Evolutionary conservation across 1,284 basidiomycete species (phyloP).

Genomic region (Quambalaria eucalypti): DNA sequence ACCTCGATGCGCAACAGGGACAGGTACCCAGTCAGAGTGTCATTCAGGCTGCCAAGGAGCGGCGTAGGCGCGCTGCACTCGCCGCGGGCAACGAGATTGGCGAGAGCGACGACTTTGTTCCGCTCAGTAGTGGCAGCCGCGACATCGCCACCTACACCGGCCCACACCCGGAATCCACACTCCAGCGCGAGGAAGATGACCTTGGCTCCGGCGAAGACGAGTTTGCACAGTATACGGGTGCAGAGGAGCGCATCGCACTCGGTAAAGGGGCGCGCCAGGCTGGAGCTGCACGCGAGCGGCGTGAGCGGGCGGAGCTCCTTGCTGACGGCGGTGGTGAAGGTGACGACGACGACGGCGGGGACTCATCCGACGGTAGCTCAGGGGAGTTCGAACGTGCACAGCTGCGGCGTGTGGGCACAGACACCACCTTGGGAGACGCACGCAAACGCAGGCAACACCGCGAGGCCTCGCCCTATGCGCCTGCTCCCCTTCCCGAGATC

Average conservation of each 20-base stretch:
- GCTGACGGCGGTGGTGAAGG: constrained; percentile 65
- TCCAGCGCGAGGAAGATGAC: constrained; percentile 40
- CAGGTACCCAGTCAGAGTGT: constrained; percentile 24
- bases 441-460: constrained; percentile 1
- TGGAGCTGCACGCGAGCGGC: too few relatives aligned
- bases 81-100: not conserved
- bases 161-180: constrained; percentile 30
- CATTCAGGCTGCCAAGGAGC: constrained; percentile 30
- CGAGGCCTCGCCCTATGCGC: constrained; percentile 21
- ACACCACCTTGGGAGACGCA: not conserved
- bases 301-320: too few relatives aligned
- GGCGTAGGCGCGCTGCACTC: constrained; percentile 13
- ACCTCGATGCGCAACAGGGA: constrained; percentile 1
- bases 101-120: constrained; percentile 23
- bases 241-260: constrained; percentile 34
- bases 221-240: constrained; percentile 36
- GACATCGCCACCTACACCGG: not conserved
- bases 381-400: constrained; percentile 45
- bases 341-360: constrained; percentile 65
- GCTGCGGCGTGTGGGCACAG: constrained; percentile 19
- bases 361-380: too few relatives aligned
- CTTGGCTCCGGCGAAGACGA: constrained; percentile 37
- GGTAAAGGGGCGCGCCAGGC: too few relatives aligned
- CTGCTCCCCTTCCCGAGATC: constrained; percentile 23
- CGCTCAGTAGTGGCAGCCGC: constrained; percentile 7